Conservation (phyloP, 768 basidiomycete species). For the Amanita jacksonii region DNA sequence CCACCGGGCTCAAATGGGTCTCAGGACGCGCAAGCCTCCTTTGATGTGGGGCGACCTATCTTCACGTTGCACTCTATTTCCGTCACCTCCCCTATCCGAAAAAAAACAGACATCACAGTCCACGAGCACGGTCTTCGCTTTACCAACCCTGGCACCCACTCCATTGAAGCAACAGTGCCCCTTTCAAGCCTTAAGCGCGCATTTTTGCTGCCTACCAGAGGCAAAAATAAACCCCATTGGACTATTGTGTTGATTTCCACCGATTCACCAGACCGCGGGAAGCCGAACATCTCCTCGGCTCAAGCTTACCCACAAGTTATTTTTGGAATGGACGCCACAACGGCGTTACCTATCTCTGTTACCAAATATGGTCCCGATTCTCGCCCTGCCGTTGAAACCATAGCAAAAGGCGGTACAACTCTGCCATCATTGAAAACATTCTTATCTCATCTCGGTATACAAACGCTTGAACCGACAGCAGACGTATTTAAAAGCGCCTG, state of each 20-base stretch:
- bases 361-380: conserved; percentile 24
- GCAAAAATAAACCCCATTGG: conserved; percentile 65
- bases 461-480: conserved; percentile 38
- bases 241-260: conserved; percentile 54
- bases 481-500: conserved; percentile 50
- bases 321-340: conserved; percentile 59
- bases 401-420: conserved; percentile 45
- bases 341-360: conserved; percentile 34
- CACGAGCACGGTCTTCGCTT: conserved; percentile 42
- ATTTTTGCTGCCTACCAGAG: conserved; percentile 68
- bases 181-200: conserved; percentile 44
- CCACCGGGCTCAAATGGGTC: conserved; percentile 9
- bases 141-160: conserved; percentile 37
- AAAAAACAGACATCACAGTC: conserved; percentile 62
- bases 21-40: conserved; percentile 10
- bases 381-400: conserved; percentile 18
- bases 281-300: conserved; percentile 22
- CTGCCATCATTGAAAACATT: conserved; percentile 41
- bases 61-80: conserved; percentile 60
- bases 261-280: conserved; percentile 40
- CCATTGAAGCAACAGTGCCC: conserved; percentile 40
- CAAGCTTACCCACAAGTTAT: conserved; percentile 45
- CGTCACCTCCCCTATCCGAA: conserved; percentile 63
- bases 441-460: conserved; percentile 34
- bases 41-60: conserved; percentile 31